Conservation (phyloP, 2,329 filamentous ascomycete species). For the Fusarium compactum region DNA sequence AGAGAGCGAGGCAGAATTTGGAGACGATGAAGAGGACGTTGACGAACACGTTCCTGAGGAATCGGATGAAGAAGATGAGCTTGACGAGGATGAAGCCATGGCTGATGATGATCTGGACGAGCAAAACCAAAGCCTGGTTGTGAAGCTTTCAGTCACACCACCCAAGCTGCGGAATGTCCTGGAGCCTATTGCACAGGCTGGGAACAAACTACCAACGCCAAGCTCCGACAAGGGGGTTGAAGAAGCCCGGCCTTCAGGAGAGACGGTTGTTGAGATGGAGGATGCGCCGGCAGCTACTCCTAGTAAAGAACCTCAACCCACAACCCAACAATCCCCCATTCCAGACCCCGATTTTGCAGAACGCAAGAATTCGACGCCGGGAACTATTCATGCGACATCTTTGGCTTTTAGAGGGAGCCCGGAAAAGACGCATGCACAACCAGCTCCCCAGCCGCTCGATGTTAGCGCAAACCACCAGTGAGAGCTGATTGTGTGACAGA, state of each 20-base stretch:
- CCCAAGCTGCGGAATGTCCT: slow-evolving; percentile 54
- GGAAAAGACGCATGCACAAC: slow-evolving; percentile 62
- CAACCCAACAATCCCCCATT: slow-evolving; percentile 25
- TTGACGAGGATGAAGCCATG: slow-evolving; percentile 68
- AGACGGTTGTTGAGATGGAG: slow-evolving; percentile 43
- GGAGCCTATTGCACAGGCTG: slow-evolving; percentile 37
- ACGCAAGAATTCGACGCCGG: slow-evolving; percentile 47
- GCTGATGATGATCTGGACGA: slow-evolving; percentile 66
- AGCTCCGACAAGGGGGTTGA: slow-evolving; percentile 37
- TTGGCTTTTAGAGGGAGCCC: slow-evolving; percentile 72
- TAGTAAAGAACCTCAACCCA: slow-evolving; percentile 1
- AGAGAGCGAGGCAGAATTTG: slow-evolving; percentile 79
- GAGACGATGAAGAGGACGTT: slow-evolving; percentile 78
- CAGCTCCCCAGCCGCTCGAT: slow-evolving; percentile 49
- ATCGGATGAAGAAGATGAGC: slow-evolving; percentile 69
- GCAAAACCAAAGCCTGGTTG: slow-evolving; percentile 72
- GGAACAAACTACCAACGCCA: slow-evolving; percentile 41
- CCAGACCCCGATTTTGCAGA: slow-evolving; percentile 13
- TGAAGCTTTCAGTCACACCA: slow-evolving; percentile 73
- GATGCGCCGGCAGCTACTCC: slow-evolving; percentile 39
- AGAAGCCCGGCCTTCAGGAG: slow-evolving; percentile 27
- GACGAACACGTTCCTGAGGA: slow-evolving; percentile 74
- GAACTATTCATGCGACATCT: slow-evolving; percentile 56
- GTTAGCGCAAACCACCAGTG: slow-evolving; percentile 50
- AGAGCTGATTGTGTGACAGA: slow-evolving; percentile 25